Evolutionary conservation across 148 eudicot genomes (phyloP), one percentile per base, ranked within the genome.

Genomic region (Limonium bicolor): DNA sequence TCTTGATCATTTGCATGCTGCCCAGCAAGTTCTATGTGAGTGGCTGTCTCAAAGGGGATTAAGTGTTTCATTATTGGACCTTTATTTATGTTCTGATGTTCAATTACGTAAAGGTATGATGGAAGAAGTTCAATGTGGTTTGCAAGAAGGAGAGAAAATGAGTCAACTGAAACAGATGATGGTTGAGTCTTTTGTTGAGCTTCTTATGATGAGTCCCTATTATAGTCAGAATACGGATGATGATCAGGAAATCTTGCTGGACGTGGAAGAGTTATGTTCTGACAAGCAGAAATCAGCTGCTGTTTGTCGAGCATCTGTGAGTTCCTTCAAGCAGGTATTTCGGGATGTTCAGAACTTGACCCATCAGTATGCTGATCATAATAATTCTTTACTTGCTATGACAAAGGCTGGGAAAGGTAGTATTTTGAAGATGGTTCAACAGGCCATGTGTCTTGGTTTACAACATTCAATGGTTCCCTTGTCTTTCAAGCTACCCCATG

Each of bases 401-500:
- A 58, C 84, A 38, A 84, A 80, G 33, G 73, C 97, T 17, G 97
- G 97, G 38, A 84, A 84, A 67, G 86, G 97, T 16, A 84, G 66
- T 54, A 35, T 80, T 47, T 27, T 63, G 45, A 77, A 72, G 48
- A 41, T 83, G 30, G 92, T 75, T 51, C 97, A 90, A 51, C 97
- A 90, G 39, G 66, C 83, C 59, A 70, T 90, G 87, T 90, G 92
- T 35, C 40, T 90, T 17, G 97, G 97, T 15, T 60, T 84, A 66
- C 93, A 84, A 53, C 81, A 84, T 46, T 74, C 97, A 0, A 46
- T 72, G 49, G 61, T 78, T 37, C 77, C 95, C 21, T 53, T 84
- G 42, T 57, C 82, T 29, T 90, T 84, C 51, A 51, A 66, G 22
- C 58, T 84, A 16, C 97, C 97, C 8, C 77, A 60, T 27, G 59